Percentiles rank a stretch among this genome's conserved stretches.
Conservation (phyloP, 176 grass and related monocot genomes). For the Oryza glaberrima region DNA sequence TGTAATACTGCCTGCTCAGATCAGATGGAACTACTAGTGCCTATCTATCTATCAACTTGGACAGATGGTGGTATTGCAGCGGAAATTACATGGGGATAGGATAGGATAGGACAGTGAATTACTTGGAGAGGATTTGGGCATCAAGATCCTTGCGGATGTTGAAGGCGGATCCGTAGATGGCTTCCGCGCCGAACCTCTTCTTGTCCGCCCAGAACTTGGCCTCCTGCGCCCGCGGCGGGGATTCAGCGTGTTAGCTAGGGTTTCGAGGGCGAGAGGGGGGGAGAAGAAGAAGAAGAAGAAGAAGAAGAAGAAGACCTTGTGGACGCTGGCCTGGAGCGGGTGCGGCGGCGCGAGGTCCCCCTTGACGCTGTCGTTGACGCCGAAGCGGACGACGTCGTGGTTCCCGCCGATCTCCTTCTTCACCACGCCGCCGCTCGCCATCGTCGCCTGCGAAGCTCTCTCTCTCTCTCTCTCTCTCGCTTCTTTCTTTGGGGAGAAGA, state of each 20-base stretch:
- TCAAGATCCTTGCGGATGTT: conserved; percentile 78
- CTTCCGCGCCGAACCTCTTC: conserved; percentile 52
- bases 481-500: conserved; percentile 37
- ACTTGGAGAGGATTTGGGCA: conserved; percentile 76
- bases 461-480: not conserved
- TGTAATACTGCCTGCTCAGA: not conserved
- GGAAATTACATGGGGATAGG: not conserved
- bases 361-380: conserved; percentile 37
- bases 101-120: not conserved
- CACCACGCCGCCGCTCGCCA: conserved; percentile 47
- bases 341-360: conserved; percentile 51
- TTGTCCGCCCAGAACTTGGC: conserved; percentile 62
- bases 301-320: conserved; percentile 29
- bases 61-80: not conserved
- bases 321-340: conserved; percentile 57
- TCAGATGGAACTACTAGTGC: not conserved
- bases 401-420: conserved; percentile 52
- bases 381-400: conserved; percentile 19
- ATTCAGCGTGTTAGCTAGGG: conserved; percentile 33
- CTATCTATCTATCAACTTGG: not conserved
- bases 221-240: not conserved
- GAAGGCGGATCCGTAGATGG: conserved; percentile 76
- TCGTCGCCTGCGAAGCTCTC: conserved; percentile 1
- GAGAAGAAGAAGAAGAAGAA: not conserved
- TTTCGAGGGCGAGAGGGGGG: not conserved